Evolutionary conservation across 345 rosid species (phyloP).

Genomic region (Gossypium herbaceum): DNA sequence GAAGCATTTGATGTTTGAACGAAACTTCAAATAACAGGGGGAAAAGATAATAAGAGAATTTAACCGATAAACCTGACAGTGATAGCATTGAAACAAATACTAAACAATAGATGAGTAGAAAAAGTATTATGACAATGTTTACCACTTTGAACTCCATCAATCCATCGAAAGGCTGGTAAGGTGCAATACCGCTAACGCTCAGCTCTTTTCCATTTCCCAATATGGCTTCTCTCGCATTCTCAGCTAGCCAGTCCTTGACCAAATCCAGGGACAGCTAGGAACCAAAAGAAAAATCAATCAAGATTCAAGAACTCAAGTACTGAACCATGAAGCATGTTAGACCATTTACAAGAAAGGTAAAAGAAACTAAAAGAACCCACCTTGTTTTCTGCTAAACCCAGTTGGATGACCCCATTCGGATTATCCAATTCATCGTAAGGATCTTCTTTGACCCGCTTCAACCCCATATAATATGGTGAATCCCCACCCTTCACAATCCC

Average conservation of each 20-base stretch:
- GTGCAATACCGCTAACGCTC: conserved; percentile 56
- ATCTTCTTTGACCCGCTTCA: conserved; percentile 56
- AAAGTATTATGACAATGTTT: conserved; percentile 6
- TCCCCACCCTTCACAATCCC: conserved; percentile 49
- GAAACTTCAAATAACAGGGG: neutral
- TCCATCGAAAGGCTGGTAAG: conserved; percentile 71
- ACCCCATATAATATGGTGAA: conserved; percentile 47
- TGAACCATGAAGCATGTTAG: neutral
- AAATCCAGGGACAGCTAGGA: conserved; percentile 50
- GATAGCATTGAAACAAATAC: neutral
- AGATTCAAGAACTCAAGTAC: neutral
- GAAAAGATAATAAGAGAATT: neutral
- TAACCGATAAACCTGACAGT: neutral
- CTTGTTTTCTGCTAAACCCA: conserved; percentile 69
- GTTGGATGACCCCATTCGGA: conserved; percentile 75
- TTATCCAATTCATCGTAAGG: conserved; percentile 58
- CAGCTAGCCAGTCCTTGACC: conserved; percentile 53
- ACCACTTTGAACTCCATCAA: conserved; percentile 76
- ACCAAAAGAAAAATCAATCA: neutral
- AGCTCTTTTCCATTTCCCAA: conserved; percentile 37
- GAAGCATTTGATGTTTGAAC: neutral
- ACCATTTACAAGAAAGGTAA: neutral
- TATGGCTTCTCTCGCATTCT: conserved; percentile 49
- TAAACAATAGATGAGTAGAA: neutral
- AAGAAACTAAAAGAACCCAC: conserved; percentile 23